Conservation (phyloP, 176 grass and related monocot genomes). For the maize (Zea mays) region DNA sequence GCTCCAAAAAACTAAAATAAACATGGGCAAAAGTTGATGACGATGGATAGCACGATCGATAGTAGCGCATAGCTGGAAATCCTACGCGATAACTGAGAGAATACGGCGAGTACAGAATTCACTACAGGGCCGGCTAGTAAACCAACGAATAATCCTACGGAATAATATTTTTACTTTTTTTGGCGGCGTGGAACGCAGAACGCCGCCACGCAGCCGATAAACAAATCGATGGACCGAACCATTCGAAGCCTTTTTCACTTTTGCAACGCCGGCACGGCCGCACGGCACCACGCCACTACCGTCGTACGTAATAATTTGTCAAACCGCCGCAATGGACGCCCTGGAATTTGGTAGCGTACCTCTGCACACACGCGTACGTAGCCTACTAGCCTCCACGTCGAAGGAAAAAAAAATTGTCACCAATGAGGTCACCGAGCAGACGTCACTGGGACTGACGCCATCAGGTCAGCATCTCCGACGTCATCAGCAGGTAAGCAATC, state of each 20-base stretch:
- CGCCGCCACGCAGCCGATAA: background rate
- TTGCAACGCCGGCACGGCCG: background rate
- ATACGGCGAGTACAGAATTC: background rate
- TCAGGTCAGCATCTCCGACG: background rate
- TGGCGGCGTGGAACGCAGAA: background rate
- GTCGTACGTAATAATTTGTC: background rate
- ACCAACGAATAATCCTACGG: too few relatives aligned
- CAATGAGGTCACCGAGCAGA: background rate
- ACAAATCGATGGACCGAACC: background rate
- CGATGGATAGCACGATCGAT: background rate
- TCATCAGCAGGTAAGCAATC: background rate
- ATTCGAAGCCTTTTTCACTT: background rate
- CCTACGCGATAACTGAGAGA: background rate
- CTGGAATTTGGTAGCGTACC: background rate
- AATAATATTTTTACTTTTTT: too few relatives aligned
- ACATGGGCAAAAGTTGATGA: too few relatives aligned
- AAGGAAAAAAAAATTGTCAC: background rate
- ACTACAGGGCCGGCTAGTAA: background rate
- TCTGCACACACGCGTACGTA: background rate
- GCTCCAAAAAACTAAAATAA: background rate
- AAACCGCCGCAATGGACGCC: background rate
- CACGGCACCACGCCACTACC: background rate
- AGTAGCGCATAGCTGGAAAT: background rate
- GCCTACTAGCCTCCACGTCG: background rate
- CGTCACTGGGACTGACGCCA: background rate